Conservation (phyloP, 768 basidiomycete species). For the Clathrus columnatus region DNA sequence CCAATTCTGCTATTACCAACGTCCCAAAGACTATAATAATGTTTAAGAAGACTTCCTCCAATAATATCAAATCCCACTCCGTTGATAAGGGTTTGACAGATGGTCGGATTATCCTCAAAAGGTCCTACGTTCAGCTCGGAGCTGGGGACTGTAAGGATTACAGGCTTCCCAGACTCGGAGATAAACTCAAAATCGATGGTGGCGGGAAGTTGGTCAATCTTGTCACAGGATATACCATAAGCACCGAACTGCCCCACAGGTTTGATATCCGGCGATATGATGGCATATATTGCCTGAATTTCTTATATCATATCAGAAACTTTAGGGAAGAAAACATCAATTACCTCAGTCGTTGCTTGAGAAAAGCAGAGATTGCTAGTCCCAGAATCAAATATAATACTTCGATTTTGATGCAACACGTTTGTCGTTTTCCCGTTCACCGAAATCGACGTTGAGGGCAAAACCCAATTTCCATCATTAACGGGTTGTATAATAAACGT, state of each 20-base stretch:
- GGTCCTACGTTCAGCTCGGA: conserved; percentile 50
- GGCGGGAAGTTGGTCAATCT: conserved; percentile 39
- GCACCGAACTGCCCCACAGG: conserved; percentile 36
- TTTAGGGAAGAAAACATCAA: conserved; percentile 2
- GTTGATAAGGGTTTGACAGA: conserved; percentile 53
- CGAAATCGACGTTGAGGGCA: conserved; percentile 35
- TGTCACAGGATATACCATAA: conserved; percentile 44
- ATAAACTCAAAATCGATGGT: conserved; percentile 46
- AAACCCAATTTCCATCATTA: conserved; percentile 27
- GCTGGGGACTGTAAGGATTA: conserved; percentile 51
- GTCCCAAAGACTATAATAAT: conserved; percentile 54
- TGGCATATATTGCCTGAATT: conserved; percentile 42
- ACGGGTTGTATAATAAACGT: conserved; percentile 3
- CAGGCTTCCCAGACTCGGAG: conserved; percentile 35
- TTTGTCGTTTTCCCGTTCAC: conserved; percentile 46
- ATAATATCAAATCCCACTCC: conserved; percentile 44
- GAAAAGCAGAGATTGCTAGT: conserved; percentile 48
- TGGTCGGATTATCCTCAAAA: conserved; percentile 36
- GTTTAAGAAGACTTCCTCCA: conserved; percentile 49
- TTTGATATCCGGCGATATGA: conserved; percentile 48
- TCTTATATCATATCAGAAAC: background rate
- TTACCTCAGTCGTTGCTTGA: conserved; percentile 39
- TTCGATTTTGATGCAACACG: conserved; percentile 30
- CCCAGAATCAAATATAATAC: conserved; percentile 49
- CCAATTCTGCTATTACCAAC: conserved; percentile 40